phyloP scores from a whole-genome alignment of 2,329 filamentous ascomycete species.

The Paramyrothecium sp. region DNA sequence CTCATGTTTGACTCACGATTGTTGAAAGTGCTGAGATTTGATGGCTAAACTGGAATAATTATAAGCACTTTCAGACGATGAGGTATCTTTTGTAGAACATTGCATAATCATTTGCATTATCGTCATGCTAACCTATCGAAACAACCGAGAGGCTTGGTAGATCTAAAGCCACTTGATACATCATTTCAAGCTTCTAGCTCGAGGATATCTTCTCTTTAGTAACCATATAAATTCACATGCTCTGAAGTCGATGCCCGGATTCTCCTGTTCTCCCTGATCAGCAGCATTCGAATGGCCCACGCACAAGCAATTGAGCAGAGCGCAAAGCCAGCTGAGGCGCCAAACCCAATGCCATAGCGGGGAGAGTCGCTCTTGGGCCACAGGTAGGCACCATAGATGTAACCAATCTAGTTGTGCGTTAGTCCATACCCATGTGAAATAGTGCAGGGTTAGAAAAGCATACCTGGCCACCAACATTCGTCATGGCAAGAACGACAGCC shows the following conservation, averaged over 20 bases:
- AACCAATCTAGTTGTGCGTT: conserved; percentile 28
- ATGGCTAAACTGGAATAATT: too few relatives aligned
- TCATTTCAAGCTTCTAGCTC: too few relatives aligned
- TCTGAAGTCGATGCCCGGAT: conserved; percentile 30
- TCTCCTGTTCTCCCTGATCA: conserved; percentile 40
- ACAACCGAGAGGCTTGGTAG: too few relatives aligned
- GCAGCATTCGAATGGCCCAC: conserved; percentile 38
- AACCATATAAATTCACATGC: conserved; percentile 35
- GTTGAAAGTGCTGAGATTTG: too few relatives aligned
- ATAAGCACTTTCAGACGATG: too few relatives aligned
- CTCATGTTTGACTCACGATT: too few relatives aligned
- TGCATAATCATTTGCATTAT: too few relatives aligned
- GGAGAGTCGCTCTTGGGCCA: conserved; percentile 45
- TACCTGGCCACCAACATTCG: conserved; percentile 42
- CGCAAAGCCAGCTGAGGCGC: conserved; percentile 42
- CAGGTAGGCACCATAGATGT: conserved; percentile 50
- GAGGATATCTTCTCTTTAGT: conserved; percentile 15
- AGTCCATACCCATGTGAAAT: background rate
- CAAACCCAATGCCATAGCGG: conserved; percentile 42
- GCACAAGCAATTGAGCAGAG: conserved; percentile 33
- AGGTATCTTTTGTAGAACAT: too few relatives aligned
- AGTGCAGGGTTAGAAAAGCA: background rate
- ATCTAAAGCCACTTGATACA: too few relatives aligned
- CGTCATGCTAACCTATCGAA: too few relatives aligned
- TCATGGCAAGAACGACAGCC: conserved; percentile 44